Evolutionary conservation across 2,329 filamentous ascomycete genomes (phyloP), one percentile per base, ranked within the genome.

Genomic region (Aspergillus viridinutans): DNA sequence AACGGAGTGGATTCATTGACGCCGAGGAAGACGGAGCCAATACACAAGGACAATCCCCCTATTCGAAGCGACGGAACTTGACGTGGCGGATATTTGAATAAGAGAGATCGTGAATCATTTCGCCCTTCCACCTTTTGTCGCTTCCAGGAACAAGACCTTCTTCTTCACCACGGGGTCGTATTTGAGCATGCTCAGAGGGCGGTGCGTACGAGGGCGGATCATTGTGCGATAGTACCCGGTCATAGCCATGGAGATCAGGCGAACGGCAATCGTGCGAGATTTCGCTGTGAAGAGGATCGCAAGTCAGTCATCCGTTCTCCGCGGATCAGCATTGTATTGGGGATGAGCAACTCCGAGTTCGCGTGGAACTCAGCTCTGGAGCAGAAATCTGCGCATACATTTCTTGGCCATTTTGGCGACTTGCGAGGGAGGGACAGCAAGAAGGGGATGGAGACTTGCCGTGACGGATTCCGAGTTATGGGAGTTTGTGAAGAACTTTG

Each of bases 81-180:
- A 10, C 29, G 43, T 17, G 23, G 38, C 40, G 47, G 28, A 47
- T 35, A 20, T 43, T 23, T 23, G n/a, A 9, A 45, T 45, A 20
- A 43, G 43, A 35, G 14, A 35, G 20, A 49, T 51, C 20, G 17
- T 17, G 23, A 51, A 55, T 69, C 68, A 77, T 68, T 72, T 74
- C 49, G 67, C 66, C 77, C 83, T 86, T 55, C 83, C 82, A 73
- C 88, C 88, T 72, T 91, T 89, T 74, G 96, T 97, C 72, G 90
- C 86, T 74, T 99, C 94, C 56, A 97, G 84, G 77, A 99, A 99
- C 29, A 99, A 83, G 32, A 99, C 94, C 79, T 96, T 90, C 81
- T 93, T 91, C 75, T 92, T 90, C 55, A 99, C 94, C 63, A 99
- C 92, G 45, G 94, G 94, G 73, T 99, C 94, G 78, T 99, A 99